phyloP scores from a whole-genome alignment of 768 basidiomycete genomes.

The Podaxis mareebaensis region DNA sequence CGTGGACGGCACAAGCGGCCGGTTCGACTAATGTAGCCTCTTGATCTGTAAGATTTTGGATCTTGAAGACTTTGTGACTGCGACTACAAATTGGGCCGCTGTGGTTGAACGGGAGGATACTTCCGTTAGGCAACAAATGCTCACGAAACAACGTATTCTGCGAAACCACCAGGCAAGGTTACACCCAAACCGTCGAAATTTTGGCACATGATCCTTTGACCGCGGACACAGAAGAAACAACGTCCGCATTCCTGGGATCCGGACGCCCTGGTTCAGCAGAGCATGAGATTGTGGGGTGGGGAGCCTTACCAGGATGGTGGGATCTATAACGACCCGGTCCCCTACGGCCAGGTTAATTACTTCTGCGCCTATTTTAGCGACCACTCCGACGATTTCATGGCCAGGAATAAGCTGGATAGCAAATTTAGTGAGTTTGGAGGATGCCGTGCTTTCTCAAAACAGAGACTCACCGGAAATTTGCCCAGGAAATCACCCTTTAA shows the following conservation, averaged over 20 bases:
- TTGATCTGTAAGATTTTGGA: conserved; percentile 83
- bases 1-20: conserved; percentile 89
- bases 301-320: conserved; percentile 52
- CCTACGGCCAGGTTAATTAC: conserved; percentile 76
- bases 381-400: conserved; percentile 60
- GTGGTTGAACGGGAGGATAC: background rate
- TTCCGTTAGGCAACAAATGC: conserved; percentile 26
- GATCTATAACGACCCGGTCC: conserved; percentile 85
- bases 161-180: conserved; percentile 84
- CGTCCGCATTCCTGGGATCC: conserved; percentile 59
- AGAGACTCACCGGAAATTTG: conserved; percentile 60
- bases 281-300: background rate
- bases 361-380: conserved; percentile 78
- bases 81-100: background rate
- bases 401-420: conserved; percentile 39
- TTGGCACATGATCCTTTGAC: conserved; percentile 82
- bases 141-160: conserved; percentile 85
- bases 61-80: conserved; percentile 77
- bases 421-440: background rate
- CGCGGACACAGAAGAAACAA: conserved; percentile 88
- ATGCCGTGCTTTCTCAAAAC: background rate
- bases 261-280: background rate
- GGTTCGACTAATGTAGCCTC: conserved; percentile 89
- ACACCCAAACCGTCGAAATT: conserved; percentile 83
- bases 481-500: conserved; percentile 66